These are phyloP conservation scores for Hypomontagnella submonticulosa DNA, from an alignment of 495 filamentous ascomycete genomes.

Conservation along the genomic window DNA sequence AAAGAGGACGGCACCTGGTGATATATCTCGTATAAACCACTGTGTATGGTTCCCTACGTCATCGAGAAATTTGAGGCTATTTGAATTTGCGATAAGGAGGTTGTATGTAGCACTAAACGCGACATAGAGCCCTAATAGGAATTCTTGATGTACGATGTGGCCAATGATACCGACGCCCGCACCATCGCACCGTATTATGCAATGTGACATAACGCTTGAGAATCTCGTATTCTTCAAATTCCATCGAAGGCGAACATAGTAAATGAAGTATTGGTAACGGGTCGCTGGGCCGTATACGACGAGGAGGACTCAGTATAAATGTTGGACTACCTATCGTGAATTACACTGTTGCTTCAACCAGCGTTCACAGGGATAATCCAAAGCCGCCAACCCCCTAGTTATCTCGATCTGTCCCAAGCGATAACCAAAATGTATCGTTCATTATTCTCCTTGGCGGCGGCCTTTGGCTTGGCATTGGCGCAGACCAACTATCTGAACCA, in stretches of 20 bases:
- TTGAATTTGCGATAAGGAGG: conserved; percentile 11
- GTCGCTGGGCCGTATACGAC: neutral
- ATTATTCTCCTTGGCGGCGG: conserved; percentile 14
- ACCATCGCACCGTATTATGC: no score
- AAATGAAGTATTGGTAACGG: neutral
- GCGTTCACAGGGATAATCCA: neutral
- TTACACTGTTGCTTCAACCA: neutral
- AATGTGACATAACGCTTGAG: conserved; percentile 25
- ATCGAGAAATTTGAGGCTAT: conserved; percentile 14
- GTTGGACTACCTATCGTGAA: neutral
- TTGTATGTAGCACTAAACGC: conserved; percentile 26
- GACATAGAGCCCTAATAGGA: conserved; percentile 25
- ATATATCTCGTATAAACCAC: conserved; percentile 23
- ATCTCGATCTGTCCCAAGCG: neutral
- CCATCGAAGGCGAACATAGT: neutral
- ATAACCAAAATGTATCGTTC: conserved; percentile 15
- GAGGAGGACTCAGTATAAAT: conserved; percentile 17
- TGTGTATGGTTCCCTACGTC: neutral
- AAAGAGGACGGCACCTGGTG: conserved; percentile 1
- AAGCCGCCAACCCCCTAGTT: no score
- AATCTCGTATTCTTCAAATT: conserved; percentile 36
- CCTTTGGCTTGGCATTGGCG: conserved; percentile 21
- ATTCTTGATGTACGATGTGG: conserved; percentile 5
- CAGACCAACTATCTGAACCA: conserved; percentile 35
- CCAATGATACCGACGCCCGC: conserved; percentile 39